phyloP scores from a whole-genome alignment of 2,329 filamentous ascomycete species.

The Hypoxylon sp. region DNA sequence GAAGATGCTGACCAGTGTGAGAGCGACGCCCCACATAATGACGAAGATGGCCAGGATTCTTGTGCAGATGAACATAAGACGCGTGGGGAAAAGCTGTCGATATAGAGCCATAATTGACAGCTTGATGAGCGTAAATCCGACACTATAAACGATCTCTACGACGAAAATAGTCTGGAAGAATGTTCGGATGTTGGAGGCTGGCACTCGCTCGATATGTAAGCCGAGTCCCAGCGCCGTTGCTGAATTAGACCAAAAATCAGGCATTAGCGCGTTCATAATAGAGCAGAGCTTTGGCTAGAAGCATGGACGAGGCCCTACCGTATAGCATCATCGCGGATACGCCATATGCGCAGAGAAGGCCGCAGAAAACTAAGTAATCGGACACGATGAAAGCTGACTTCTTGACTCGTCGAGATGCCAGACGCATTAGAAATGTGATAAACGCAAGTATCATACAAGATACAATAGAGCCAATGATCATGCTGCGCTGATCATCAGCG shows the following conservation, averaged over 20 bases:
- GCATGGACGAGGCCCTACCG: not conserved
- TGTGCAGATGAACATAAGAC: not conserved
- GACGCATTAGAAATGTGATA: constrained; percentile 6
- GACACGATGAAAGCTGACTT: not conserved
- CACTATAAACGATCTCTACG: not conserved
- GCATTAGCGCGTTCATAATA: not conserved
- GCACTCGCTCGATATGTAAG: not conserved
- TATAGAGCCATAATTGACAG: constrained; percentile 10
- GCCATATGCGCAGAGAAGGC: not conserved
- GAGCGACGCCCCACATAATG: not conserved
- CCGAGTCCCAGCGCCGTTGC: not conserved
- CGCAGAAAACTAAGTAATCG: constrained; percentile 1
- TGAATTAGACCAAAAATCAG: not conserved
- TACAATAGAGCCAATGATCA: constrained; percentile 5
- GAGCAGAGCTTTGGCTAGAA: not conserved
- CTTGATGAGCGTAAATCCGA: constrained; percentile 5
- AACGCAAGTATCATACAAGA: constrained; percentile 2
- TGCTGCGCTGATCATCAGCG: not conserved
- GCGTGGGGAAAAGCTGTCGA: constrained; percentile 13
- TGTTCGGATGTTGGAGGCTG: not conserved
- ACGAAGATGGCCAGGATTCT: not conserved
- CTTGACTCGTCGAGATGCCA: constrained; percentile 1
- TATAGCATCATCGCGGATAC: constrained; percentile 2
- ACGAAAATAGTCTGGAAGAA: constrained; percentile 9
- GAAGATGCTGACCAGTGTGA: constrained; percentile 6